Base-by-base conservation (phyloP, 192 early-diverging fungal species). In the Rhizophagus prolifer region DNA sequence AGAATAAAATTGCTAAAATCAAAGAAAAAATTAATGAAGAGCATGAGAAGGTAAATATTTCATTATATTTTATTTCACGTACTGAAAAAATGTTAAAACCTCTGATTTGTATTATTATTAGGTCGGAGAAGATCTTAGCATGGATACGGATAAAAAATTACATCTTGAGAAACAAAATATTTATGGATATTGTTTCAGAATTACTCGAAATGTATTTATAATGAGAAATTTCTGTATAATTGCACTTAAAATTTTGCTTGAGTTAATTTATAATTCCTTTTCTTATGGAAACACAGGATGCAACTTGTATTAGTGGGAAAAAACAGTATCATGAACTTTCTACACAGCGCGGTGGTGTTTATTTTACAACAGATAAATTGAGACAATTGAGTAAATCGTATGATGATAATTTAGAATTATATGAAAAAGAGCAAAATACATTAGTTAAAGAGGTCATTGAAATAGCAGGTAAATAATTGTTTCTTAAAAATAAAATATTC, bases 401-500 rank as follows among this genome's bases (percentile, higher is more conserved):
- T 67, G 19, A 88, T 76, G 82, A 77, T 4, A 89, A 94, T 12
- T 78, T 91, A 1, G 81, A 85, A 2, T 81, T 77, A 74, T 99
- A 97, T 78, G 85, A 87, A 25, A 82, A 85, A 41, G 82, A 87
- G 44, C 95, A 97, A 80, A 81, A 82, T 23, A 85, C 86, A 9
- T 74, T 99, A 9, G 95, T 93, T 16, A 94, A 91, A 79, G 93
- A 98, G 60, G 91, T 99, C 2, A 94, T 99, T 75, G 85, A 84
- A n/a, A 90, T 95, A 50, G 93, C 93, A 61, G 87, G 91, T 84
- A 81, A 38, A 38, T 5, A 70, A 30, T 64, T 64, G 16, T 14
- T 28, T 64, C 28, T 30, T 34, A 28, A 14, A 30, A 38, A 36
- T n/a, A n/a, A 38, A 9, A 38, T 38, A 38, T 38, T 38, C 5